Evolutionary conservation across 768 basidiomycete genomes (phyloP).

Genomic region (Leccinum truebloodii): DNA sequence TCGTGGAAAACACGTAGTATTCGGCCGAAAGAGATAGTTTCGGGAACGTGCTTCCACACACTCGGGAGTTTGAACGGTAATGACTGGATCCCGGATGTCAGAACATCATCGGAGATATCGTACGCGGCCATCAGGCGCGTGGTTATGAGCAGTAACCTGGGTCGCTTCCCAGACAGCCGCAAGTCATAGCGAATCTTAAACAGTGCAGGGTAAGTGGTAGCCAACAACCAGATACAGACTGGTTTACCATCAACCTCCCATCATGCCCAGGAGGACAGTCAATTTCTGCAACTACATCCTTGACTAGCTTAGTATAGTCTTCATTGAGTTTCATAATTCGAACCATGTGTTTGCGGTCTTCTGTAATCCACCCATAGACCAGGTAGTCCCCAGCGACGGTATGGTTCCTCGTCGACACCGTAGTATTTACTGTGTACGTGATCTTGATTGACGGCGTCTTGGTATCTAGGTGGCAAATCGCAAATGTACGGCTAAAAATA

Average conservation of each 20-base stretch:
- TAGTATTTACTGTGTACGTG: conserved; percentile 27
- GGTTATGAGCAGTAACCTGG: conserved; percentile 25
- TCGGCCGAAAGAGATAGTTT: conserved; percentile 27
- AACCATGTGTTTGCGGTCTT: conserved; percentile 29
- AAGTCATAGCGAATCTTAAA: conserved; percentile 32
- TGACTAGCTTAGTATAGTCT: conserved; percentile 24
- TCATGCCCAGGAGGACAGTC: conserved; percentile 31
- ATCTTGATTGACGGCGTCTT: conserved; percentile 28
- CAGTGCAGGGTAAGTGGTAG: neutral
- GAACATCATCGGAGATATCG: conserved; percentile 23
- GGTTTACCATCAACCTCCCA: conserved; percentile 28
- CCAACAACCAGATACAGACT: neutral
- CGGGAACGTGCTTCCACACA: conserved; percentile 24
- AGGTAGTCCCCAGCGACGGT: conserved; percentile 26
- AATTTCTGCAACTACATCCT: conserved; percentile 27
- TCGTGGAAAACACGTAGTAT: conserved; percentile 31
- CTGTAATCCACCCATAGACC: conserved; percentile 33
- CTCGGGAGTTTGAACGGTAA: conserved; percentile 11
- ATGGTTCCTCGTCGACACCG: conserved; percentile 27
- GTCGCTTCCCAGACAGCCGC: conserved; percentile 27
- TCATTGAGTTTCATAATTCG: conserved; percentile 32
- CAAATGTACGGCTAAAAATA: conserved; percentile 22
- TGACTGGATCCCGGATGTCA: conserved; percentile 13
- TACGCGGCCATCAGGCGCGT: conserved; percentile 33
- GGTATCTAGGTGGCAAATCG: conserved; percentile 30